phyloP scores from a whole-genome alignment of 2,329 filamentous ascomycete species.

The Pseudocercospora cruenta region DNA sequence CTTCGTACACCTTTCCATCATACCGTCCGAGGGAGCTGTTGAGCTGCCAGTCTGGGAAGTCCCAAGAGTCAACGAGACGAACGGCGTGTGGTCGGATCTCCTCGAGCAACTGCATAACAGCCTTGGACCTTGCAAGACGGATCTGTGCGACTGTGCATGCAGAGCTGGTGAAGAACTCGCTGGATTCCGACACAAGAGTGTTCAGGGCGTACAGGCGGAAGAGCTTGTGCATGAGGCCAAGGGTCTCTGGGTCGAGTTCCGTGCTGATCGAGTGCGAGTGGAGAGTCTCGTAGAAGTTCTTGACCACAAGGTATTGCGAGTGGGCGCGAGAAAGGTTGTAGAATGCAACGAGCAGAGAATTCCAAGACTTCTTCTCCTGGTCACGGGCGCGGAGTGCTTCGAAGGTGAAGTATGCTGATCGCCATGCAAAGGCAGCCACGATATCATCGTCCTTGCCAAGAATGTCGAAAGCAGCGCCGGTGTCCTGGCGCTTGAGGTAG shows the following conservation, averaged over 20 bases:
- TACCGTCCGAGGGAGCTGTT: slow-evolving; percentile 70
- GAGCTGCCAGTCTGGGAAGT: slow-evolving; percentile 77
- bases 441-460: slow-evolving; percentile 71
- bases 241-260: slow-evolving; percentile 61
- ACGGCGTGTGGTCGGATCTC: slow-evolving; percentile 76
- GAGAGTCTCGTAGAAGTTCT: slow-evolving; percentile 75
- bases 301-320: slow-evolving; percentile 76
- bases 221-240: slow-evolving; percentile 64
- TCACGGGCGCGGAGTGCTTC: slow-evolving; percentile 75
- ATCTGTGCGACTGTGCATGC: slow-evolving; percentile 75
- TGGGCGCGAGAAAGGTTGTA: slow-evolving; percentile 75
- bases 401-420: slow-evolving; percentile 73
- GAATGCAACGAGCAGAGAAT: slow-evolving; percentile 76
- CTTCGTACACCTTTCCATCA: slow-evolving; percentile 77
- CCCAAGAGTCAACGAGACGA: slow-evolving; percentile 72
- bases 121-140: slow-evolving; percentile 66
- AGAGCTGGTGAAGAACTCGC: slow-evolving; percentile 71
- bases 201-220: slow-evolving; percentile 68
- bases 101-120: slow-evolving; percentile 70
- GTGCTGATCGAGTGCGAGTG: slow-evolving; percentile 57
- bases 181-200: slow-evolving; percentile 69
- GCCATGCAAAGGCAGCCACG: slow-evolving; percentile 75
- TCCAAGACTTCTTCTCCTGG: slow-evolving; percentile 75
- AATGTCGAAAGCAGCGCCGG: slow-evolving; percentile 74
- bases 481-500: slow-evolving; percentile 68